Evolutionary conservation across 768 basidiomycete species (phyloP), one percentile per base, ranked within the genome.

Genomic region (Leccinum truebloodii): DNA sequence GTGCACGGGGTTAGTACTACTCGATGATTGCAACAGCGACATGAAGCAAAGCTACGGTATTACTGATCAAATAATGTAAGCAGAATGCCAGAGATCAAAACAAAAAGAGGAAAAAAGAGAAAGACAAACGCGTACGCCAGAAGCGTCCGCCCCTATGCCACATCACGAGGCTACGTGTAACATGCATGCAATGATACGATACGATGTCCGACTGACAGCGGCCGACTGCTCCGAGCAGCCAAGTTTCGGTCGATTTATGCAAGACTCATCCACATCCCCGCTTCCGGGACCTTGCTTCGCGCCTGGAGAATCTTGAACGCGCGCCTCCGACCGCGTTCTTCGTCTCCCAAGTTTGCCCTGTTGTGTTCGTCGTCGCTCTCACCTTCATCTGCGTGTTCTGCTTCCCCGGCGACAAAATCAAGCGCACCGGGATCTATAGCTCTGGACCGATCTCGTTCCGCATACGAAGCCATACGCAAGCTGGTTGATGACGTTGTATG

Each of bases 261-360:
- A 67, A 92, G 76, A 77, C 90, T 92, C 67, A 89, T 81, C 89
- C 89, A 92, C 89, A 92, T 91, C 39, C 89, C 87, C 59, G 81
- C 81, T 60, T 81, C 81, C 2, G 90, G 90, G 26, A 92, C 63
- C 71, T 83, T 81, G 64, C 83, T 88, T 53, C 89, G 81, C 22
- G 84, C 83, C 69, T 91, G 81, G 54, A 92, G 75, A 54, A 93
- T 93, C 74, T 79, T 85, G 63, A 86, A 69, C 2, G 90, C 90
- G 51, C 79, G 82, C 62, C 79, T 80, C 51, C 85, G 78, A 2
- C 85, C 84, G 46, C 86, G 80, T 26, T 77, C 79, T 34, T 68
- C 70, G 20, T 71, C 70, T 8, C 62, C 41, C 14, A 44, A 52
- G 16, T 69, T 69, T 1, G 70, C 67, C 20, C 63, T 67, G 24